A percentile compares a stretch with the other conserved stretches of the same genome.
Conservation (phyloP, 2,329 filamentous ascomycete genomes). For the Claviceps pusilla region DNA sequence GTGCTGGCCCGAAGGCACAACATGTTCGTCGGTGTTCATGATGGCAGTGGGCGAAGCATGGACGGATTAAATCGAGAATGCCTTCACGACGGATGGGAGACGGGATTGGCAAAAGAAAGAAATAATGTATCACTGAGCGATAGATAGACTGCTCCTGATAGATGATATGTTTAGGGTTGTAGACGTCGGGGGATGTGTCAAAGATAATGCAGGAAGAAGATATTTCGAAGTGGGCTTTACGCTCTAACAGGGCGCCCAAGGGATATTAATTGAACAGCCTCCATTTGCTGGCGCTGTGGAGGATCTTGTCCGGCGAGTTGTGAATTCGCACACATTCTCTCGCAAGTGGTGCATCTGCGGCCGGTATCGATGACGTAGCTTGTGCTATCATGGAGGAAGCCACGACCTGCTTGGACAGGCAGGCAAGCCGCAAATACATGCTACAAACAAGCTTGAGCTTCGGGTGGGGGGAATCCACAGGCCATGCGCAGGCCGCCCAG, state of each 20-base stretch:
- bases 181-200: neutral
- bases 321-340: neutral
- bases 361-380: slow-evolving; percentile 2
- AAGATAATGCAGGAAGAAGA: no score
- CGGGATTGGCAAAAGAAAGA: no score
- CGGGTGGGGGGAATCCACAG: neutral
- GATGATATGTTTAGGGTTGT: neutral
- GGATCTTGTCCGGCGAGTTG: neutral
- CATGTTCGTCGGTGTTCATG: slow-evolving; percentile 26
- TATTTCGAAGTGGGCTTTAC: no score
- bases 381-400: neutral
- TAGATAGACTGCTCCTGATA: neutral
- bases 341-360: neutral
- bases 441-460: slow-evolving; percentile 2
- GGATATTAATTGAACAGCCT: neutral
- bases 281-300: neutral
- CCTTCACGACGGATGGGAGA: no score
- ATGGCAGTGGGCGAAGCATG: neutral
- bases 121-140: neutral
- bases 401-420: neutral
- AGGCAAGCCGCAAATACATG: neutral
- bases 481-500: neutral
- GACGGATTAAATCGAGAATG: neutral
- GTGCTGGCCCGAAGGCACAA: slow-evolving; percentile 42
- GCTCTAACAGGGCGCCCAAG: no score